Conservation (phyloP, 345 rosid species). For the Streptanthus diversifolius region DNA sequence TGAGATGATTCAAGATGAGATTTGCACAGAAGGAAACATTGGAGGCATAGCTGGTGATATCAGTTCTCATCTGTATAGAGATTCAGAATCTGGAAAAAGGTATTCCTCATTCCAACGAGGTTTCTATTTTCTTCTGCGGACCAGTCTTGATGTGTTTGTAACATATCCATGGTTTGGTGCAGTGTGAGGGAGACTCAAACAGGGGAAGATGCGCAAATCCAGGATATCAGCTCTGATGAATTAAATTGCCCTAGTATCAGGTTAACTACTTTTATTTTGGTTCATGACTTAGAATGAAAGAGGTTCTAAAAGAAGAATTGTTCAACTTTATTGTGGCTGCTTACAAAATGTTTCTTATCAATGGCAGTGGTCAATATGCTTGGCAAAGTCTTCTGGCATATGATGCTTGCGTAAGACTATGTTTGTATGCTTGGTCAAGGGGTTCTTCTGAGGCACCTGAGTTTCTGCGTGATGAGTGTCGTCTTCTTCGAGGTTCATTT, state of each 20-base stretch:
- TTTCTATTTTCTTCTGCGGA: background rate
- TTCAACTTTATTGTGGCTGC: background rate
- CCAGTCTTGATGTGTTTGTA: slow-evolving; percentile 9
- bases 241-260: slow-evolving; percentile 53
- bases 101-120: slow-evolving; percentile 20
- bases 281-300: background rate
- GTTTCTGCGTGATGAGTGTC: slow-evolving; percentile 86
- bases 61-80: slow-evolving; percentile 29
- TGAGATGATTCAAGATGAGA: slow-evolving; percentile 33
- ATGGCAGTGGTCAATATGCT: slow-evolving; percentile 72
- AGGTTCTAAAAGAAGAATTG: background rate
- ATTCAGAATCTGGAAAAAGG: slow-evolving; percentile 50
- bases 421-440: slow-evolving; percentile 78
- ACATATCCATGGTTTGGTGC: slow-evolving; percentile 18
- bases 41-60: slow-evolving; percentile 15
- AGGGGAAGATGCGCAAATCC: slow-evolving; percentile 38
- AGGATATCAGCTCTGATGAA: slow-evolving; percentile 50
- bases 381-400: slow-evolving; percentile 93
- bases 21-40: slow-evolving; percentile 25
- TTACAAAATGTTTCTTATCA: background rate
- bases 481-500: slow-evolving; percentile 83
- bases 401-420: slow-evolving; percentile 92
- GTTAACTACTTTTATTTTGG: slow-evolving; percentile 35
- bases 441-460: slow-evolving; percentile 92
- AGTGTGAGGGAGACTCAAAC: slow-evolving; percentile 37